Percentiles rank a stretch among this genome's conserved stretches.
These are phyloP conservation scores for Dendryphion nanum DNA, from an alignment of 2,329 filamentous ascomycete species.

Conservation along the genomic window DNA sequence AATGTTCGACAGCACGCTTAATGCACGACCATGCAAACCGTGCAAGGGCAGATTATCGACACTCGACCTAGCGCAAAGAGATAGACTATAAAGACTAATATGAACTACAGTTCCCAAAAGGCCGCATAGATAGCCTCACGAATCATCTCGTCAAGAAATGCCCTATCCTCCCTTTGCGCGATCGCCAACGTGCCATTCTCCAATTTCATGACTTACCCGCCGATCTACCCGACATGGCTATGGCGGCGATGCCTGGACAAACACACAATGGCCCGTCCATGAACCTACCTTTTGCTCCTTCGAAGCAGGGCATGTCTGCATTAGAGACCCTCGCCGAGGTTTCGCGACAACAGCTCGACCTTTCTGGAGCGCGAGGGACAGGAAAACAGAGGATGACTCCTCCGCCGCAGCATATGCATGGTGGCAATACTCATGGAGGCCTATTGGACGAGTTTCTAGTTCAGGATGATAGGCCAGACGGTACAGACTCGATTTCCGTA, in stretches of 20 bases:
- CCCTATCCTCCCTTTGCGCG: conserved; percentile 70
- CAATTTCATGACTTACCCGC: conserved; percentile 69
- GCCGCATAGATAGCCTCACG: conserved; percentile 77
- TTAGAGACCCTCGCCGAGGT: conserved; percentile 86
- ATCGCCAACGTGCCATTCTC: conserved; percentile 72
- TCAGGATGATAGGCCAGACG: conserved; percentile 37
- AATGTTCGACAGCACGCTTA: conserved; percentile 8
- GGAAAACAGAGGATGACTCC: conserved; percentile 28
- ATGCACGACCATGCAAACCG: too few relatives aligned
- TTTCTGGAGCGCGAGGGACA: conserved; percentile 44
- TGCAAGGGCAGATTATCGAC: too few relatives aligned
- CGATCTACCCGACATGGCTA: conserved; percentile 47
- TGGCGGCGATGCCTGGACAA: conserved; percentile 14
- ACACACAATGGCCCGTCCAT: conserved; percentile 30
- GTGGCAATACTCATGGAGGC: conserved; percentile 19
- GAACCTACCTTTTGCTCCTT: conserved; percentile 44
- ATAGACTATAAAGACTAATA: too few relatives aligned
- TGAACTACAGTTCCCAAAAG: conserved; percentile 83
- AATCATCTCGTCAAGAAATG: conserved; percentile 85
- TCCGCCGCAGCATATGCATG: conserved; percentile 12
- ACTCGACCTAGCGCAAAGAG: too few relatives aligned
- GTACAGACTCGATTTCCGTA: conserved; percentile 18
- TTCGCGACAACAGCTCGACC: conserved; percentile 70
- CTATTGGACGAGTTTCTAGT: conserved; percentile 39
- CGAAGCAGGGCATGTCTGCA: conserved; percentile 70